phyloP scores from a whole-genome alignment of 1,284 basidiomycete species.

The Schizophyllum commune region DNA sequence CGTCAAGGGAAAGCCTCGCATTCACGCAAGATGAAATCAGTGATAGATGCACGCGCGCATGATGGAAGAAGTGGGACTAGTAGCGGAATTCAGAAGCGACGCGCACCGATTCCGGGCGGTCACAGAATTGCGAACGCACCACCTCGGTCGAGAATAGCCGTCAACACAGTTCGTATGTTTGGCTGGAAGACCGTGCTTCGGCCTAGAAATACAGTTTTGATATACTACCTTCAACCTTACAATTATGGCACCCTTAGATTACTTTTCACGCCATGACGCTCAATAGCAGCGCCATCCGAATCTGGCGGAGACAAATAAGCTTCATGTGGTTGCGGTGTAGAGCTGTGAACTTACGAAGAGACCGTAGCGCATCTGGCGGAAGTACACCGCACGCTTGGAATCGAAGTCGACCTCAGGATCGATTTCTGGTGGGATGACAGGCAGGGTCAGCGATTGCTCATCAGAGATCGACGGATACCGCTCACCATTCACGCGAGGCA shows the following conservation, averaged over 20 bases:
- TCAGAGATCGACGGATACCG: slow-evolving; percentile 6
- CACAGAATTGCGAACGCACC: too few relatives aligned
- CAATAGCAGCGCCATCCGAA: slow-evolving; percentile 72
- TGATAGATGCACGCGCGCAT: too few relatives aligned
- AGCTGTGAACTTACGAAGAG: slow-evolving; percentile 68
- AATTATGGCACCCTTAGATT: background rate
- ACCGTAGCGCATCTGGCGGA: slow-evolving; percentile 98
- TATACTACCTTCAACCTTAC: background rate
- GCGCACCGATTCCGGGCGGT: too few relatives aligned
- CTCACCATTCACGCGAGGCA: slow-evolving; percentile 86
- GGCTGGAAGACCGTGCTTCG: background rate
- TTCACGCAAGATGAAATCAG: background rate
- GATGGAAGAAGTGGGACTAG: too few relatives aligned
- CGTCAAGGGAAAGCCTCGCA: background rate
- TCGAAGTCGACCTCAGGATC: slow-evolving; percentile 99
- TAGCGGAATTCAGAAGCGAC: too few relatives aligned
- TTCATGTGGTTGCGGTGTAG: background rate
- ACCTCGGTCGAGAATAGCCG: too few relatives aligned
- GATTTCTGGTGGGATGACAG: slow-evolving; percentile 57
- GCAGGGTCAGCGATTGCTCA: background rate
- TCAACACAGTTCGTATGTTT: background rate
- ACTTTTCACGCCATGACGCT: slow-evolving; percentile 47
- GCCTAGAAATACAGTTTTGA: background rate
- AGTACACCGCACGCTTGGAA: slow-evolving; percentile 89
- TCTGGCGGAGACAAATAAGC: slow-evolving; percentile 28